phyloP scores from a whole-genome alignment of 1,284 basidiomycete genomes.

The Macrocybe sp. region DNA sequence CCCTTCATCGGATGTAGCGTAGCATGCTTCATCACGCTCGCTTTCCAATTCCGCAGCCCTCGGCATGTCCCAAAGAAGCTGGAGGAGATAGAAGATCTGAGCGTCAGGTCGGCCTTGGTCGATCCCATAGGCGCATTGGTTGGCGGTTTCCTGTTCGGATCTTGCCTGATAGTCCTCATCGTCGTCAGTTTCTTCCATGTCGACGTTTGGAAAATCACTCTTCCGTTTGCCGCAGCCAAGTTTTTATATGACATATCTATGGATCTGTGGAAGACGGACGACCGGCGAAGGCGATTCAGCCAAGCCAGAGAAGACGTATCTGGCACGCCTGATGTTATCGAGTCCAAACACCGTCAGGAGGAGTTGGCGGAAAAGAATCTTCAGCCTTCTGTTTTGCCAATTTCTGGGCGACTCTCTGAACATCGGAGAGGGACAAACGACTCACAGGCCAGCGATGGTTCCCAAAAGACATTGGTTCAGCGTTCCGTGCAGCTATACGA shows the following conservation, averaged over 20 bases:
- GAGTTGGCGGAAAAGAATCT: background rate
- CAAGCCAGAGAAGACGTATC: too few species aligned
- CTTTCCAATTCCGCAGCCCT: slow-evolving; percentile 46
- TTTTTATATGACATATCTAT: slow-evolving; percentile 61
- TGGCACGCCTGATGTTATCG: too few species aligned
- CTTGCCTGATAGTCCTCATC: slow-evolving; percentile 47
- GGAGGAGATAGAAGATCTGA: slow-evolving; percentile 28
- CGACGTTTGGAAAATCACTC: slow-evolving; percentile 78
- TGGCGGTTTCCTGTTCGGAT: slow-evolving; percentile 44
- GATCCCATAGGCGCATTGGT: slow-evolving; percentile 49
- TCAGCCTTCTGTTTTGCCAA: background rate
- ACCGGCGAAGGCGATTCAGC: too few species aligned
- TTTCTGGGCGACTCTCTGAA: background rate
- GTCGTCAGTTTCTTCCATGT: slow-evolving; percentile 53
- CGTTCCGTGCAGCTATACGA: slow-evolving; percentile 15
- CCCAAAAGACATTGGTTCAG: background rate
- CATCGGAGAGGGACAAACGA: too few species aligned
- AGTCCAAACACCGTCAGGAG: too few species aligned
- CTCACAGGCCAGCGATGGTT: background rate
- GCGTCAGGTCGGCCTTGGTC: slow-evolving; percentile 42
- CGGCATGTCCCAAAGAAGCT: slow-evolving; percentile 50
- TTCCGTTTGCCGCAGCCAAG: slow-evolving; percentile 82
- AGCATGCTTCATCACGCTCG: slow-evolving; percentile 48
- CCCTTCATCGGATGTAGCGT: slow-evolving; percentile 63
- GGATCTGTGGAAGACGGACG: slow-evolving; percentile 29